Evolutionary conservation across 148 eudicot species (phyloP), one percentile per base, ranked within the genome.

Genomic region (Rhododendron vialii): DNA sequence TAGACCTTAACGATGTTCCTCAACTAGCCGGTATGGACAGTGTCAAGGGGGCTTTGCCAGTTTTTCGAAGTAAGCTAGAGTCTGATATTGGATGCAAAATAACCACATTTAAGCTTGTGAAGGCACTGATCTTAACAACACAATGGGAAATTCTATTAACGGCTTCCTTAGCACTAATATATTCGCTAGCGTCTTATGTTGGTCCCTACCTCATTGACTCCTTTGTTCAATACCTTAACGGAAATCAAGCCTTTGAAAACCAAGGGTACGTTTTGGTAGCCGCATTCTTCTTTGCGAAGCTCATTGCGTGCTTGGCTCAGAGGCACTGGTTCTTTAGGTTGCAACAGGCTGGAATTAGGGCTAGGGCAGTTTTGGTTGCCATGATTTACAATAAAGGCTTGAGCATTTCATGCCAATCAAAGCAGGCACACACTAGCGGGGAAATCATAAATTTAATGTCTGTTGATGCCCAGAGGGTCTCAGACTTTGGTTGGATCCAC

Each of bases 401-500:
- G 78, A 90, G 89, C 71, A 85, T 92, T 38, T 92, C 94, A 0
- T 83, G 93, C 28, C 92, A 88, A 43, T 91, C 94, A 33, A 92
- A 90, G 82, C 92, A 89, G 85, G 90, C 90, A 33, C 90, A 92
- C 28, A 85, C 93, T 24, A 91, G 92, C 82, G 94, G 94, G 61
- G 94, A 92, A 83, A 92, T 92, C 75, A 91, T 91, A 59, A 92
- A 92, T 90, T 61, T 91, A n/a, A 91, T 92, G 93, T 85, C 90
- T 35, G 92, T 92, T 85, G 94, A 92, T 89, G 94, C 94, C 17
- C 87, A 92, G 86, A 87, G 92, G 82, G 36, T 92, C 22, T 87
- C 88, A 57, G 84, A 88, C 38, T 92, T 92, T 82, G 47, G 47
- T 85, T 91, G 91, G 93, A 82, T 92, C 84, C 93, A 92, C 55